phyloP scores from a whole-genome alignment of 2,329 filamentous ascomycete species.

The Sclerotiophoma versabilis region DNA sequence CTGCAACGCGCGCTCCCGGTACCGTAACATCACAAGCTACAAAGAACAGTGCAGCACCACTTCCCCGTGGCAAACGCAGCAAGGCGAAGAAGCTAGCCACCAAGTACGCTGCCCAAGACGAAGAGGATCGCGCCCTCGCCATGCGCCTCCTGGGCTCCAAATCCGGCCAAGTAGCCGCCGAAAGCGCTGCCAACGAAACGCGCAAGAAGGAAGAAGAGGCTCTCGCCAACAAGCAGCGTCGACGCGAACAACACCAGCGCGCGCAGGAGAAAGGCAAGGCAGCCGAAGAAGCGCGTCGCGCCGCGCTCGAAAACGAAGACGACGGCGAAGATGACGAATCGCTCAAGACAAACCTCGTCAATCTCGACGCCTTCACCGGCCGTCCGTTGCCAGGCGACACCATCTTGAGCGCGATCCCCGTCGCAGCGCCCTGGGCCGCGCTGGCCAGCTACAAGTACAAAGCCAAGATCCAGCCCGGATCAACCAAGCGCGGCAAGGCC shows the following conservation, averaged over 20 bases:
- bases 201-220: slow-evolving; percentile 74
- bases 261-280: slow-evolving; percentile 78
- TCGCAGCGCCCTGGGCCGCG: slow-evolving; percentile 70
- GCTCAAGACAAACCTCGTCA: slow-evolving; percentile 48
- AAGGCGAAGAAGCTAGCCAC: slow-evolving; percentile 87
- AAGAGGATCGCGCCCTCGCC: slow-evolving; percentile 85
- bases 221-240: slow-evolving; percentile 74
- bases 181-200: slow-evolving; percentile 67
- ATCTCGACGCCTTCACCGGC: slow-evolving; percentile 76
- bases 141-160: slow-evolving; percentile 85
- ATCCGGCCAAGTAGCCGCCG: slow-evolving; percentile 71
- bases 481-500: slow-evolving; percentile 92
- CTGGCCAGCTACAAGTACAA: slow-evolving; percentile 85
- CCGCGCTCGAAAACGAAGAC: slow-evolving; percentile 44
- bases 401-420: slow-evolving; percentile 69
- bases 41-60: slow-evolving; percentile 38
- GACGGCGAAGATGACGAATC: slow-evolving; percentile 68
- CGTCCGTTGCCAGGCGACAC: slow-evolving; percentile 83
- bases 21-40: slow-evolving; percentile 40
- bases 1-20: slow-evolving; percentile 28
- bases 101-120: slow-evolving; percentile 94
- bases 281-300: slow-evolving; percentile 72
- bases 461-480: slow-evolving; percentile 89
- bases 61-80: slow-evolving; percentile 73
- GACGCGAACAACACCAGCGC: slow-evolving; percentile 79